Conservation (phyloP, 306 rosid species). For the Argentina anserina region DNA sequence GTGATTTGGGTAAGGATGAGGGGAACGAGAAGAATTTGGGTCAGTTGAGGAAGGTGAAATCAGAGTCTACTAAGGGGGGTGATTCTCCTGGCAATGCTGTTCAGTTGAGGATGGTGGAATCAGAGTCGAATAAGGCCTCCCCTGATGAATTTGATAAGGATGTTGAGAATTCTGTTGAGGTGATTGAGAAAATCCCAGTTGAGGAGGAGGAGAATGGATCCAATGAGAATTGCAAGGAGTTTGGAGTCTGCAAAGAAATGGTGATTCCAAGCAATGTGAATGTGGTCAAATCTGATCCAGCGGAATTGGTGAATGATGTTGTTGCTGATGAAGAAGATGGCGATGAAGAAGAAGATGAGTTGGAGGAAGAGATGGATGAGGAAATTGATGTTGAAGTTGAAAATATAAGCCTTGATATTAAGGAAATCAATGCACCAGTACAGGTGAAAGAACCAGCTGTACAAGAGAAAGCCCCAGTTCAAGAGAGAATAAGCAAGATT, state of each 20-base stretch:
- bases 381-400: constrained; percentile 38
- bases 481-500: constrained; percentile 22
- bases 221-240: constrained; percentile 49
- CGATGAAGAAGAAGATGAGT: constrained; percentile 26
- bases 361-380: constrained; percentile 19
- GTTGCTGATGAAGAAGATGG: constrained; percentile 6
- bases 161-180: constrained; percentile 26
- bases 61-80: constrained; percentile 37
- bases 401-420: constrained; percentile 47
- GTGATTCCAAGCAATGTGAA: constrained; percentile 30
- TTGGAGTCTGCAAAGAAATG: constrained; percentile 58
- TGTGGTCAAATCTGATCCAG: constrained; percentile 27
- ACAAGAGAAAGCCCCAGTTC: constrained; percentile 25
- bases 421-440: constrained; percentile 52
- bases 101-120: constrained; percentile 45
- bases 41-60: constrained; percentile 48
- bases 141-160: constrained; percentile 25
- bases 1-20: constrained; percentile 22
- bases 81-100: constrained; percentile 16
- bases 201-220: constrained; percentile 40
- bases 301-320: constrained; percentile 21
- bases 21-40: constrained; percentile 28
- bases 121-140: constrained; percentile 20
- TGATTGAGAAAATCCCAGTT: constrained; percentile 37
- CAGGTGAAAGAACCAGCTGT: constrained; percentile 12